A percentile compares a stretch with the other conserved stretches of the same genome.
Evolutionary conservation across 1,284 basidiomycete species (phyloP).

Genomic region (Singerocomus rubriflavus): DNA sequence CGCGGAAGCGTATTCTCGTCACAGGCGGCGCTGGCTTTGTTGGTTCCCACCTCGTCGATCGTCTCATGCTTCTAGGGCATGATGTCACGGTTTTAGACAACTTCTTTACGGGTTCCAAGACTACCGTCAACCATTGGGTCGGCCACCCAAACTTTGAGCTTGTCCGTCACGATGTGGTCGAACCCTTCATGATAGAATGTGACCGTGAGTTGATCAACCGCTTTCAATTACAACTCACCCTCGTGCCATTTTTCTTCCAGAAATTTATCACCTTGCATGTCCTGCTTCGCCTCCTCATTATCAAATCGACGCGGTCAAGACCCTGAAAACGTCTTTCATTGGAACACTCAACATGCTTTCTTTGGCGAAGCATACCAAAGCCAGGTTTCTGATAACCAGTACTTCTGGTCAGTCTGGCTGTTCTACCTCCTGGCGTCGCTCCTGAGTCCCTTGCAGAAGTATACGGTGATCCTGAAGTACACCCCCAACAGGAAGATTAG

Average conservation of each 20-base stretch:
- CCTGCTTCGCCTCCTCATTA: slow-evolving; percentile 95
- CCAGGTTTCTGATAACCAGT: slow-evolving; percentile 92
- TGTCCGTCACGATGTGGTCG: slow-evolving; percentile 94
- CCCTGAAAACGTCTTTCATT: slow-evolving; percentile 97
- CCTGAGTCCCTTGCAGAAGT: slow-evolving; percentile 60
- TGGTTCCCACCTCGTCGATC: slow-evolving; percentile 95
- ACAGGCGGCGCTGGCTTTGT: slow-evolving; percentile 98
- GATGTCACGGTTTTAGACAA: slow-evolving; percentile 98
- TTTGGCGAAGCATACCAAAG: slow-evolving; percentile 96
- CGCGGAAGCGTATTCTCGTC: slow-evolving; percentile 87
- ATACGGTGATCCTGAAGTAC: slow-evolving; percentile 95
- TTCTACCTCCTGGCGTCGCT: neutral
- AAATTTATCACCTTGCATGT: slow-evolving; percentile 96
- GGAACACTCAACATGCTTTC: slow-evolving; percentile 98
- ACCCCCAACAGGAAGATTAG: slow-evolving; percentile 95
- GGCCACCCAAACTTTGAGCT: slow-evolving; percentile 99
- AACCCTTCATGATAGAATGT: slow-evolving; percentile 96
- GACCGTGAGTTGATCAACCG: slow-evolving; percentile 63
- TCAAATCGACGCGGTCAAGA: slow-evolving; percentile 94
- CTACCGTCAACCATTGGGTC: slow-evolving; percentile 90
- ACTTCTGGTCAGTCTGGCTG: slow-evolving; percentile 67
- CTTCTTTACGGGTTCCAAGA: slow-evolving; percentile 97
- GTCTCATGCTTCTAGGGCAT: slow-evolving; percentile 96
- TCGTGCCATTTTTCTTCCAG: slow-evolving; percentile 38
- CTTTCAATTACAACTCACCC: neutral